Conservation (phyloP, 2,329 filamentous ascomycete genomes). For the Sporothrix phasma region DNA sequence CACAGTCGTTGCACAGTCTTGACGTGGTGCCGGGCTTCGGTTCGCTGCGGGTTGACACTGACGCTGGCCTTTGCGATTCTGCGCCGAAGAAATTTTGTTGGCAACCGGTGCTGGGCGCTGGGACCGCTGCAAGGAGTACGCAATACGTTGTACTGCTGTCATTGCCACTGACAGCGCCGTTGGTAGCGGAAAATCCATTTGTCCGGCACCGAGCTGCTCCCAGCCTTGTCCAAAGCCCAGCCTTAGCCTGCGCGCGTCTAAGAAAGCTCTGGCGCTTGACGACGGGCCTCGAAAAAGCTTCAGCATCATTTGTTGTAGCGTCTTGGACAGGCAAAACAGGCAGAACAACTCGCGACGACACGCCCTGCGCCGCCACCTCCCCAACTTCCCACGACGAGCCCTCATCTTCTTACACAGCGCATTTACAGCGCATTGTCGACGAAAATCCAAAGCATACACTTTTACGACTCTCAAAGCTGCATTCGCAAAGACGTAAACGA, state of each 20-base stretch:
- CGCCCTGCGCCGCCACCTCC: not conserved
- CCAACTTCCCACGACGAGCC: not conserved
- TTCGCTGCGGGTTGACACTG: not conserved
- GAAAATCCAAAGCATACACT: too few relatives aligned
- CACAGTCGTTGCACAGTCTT: not conserved
- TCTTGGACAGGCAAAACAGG: too few relatives aligned
- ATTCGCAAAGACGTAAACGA: not conserved
- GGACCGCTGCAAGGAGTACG: too few relatives aligned
- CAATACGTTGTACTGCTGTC: not conserved
- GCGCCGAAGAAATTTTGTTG: not conserved
- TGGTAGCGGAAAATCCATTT: constrained; percentile 9
- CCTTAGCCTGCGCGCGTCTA: not conserved
- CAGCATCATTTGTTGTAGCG: not conserved
- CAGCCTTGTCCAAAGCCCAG: constrained; percentile 1
- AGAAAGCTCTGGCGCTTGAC: not conserved
- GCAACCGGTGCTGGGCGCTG: too few relatives aligned
- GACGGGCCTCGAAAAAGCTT: not conserved
- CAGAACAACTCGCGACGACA: not conserved
- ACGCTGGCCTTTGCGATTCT: not conserved
- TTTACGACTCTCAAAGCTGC: not conserved
- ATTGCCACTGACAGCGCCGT: not conserved
- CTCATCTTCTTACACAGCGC: too few relatives aligned
- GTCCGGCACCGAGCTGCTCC: not conserved
- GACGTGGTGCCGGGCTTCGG: not conserved
- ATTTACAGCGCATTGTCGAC: too few relatives aligned